phyloP scores from a whole-genome alignment of 768 basidiomycete species.

The Boletus reticulatus region DNA sequence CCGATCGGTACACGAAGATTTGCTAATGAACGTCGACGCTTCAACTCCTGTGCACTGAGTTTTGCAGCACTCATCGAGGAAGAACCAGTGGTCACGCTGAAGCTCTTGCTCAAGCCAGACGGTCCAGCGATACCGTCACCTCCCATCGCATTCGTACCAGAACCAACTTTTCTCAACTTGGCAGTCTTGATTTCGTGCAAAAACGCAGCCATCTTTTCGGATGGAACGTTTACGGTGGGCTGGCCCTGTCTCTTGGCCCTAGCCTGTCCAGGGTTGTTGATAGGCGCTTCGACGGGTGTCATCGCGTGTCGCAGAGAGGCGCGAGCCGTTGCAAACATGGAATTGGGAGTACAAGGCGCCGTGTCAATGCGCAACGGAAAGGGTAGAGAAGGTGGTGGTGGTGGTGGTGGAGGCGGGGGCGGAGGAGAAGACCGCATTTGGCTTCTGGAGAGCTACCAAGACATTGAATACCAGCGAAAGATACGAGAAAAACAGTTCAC shows the following conservation, averaged over 20 bases:
- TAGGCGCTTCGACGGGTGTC: slow-evolving; percentile 63
- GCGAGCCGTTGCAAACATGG: slow-evolving; percentile 57
- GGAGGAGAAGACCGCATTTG: slow-evolving; percentile 32
- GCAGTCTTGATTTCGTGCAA: slow-evolving; percentile 78
- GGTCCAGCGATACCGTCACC: slow-evolving; percentile 24
- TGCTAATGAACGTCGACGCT: slow-evolving; percentile 26
- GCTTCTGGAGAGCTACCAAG: slow-evolving; percentile 45
- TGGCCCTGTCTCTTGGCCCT: slow-evolving; percentile 49
- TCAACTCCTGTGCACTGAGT: slow-evolving; percentile 17
- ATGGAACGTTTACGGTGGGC: slow-evolving; percentile 69
- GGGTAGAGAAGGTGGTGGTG: slow-evolving; percentile 31
- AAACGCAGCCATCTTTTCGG: slow-evolving; percentile 84
- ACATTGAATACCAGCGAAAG: neutral
- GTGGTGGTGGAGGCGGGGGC: slow-evolving; percentile 41
- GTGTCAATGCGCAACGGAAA: slow-evolving; percentile 33
- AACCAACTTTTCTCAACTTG: slow-evolving; percentile 55
- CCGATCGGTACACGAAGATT: slow-evolving; percentile 26
- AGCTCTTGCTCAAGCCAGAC: slow-evolving; percentile 31
- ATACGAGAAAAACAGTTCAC: neutral
- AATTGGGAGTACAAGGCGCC: slow-evolving; percentile 25
- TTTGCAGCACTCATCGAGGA: slow-evolving; percentile 4
- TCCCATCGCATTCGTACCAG: slow-evolving; percentile 17
- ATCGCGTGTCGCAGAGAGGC: slow-evolving; percentile 58
- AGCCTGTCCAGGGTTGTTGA: slow-evolving; percentile 43
- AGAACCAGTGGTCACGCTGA: slow-evolving; percentile 12